Evolutionary conservation across 192 early-diverging fungal species (phyloP).

Genomic region (Entomortierella chlamydospora): DNA sequence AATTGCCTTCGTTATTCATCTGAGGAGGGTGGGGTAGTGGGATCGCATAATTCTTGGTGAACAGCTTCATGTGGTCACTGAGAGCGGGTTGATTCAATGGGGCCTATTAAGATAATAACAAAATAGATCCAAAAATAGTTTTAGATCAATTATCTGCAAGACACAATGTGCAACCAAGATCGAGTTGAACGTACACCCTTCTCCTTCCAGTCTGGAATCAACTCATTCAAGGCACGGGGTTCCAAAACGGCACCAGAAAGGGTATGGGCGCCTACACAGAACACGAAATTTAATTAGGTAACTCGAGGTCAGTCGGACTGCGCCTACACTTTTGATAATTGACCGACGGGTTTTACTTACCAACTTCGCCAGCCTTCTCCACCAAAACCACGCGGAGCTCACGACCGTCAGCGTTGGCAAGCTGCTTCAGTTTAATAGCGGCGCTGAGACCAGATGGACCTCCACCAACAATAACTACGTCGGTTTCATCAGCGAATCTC

Average conservation of each 20-base stretch:
- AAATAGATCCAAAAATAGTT: background rate
- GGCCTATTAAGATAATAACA: conserved; percentile 58
- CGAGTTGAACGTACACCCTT: conserved; percentile 73
- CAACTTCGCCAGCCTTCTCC: conserved; percentile 95
- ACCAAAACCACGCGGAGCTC: conserved; percentile 92
- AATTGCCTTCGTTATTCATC: conserved; percentile 97
- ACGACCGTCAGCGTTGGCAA: conserved; percentile 81
- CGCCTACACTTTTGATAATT: too few species aligned
- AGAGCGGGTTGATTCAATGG: conserved; percentile 89
- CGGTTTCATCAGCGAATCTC: conserved; percentile 87
- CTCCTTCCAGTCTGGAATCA: conserved; percentile 98
- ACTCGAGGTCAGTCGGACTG: too few species aligned
- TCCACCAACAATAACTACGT: conserved; percentile 95
- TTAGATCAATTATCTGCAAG: background rate
- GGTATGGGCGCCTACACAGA: conserved; percentile 83
- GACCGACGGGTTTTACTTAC: conserved; percentile 60
- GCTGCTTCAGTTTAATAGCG: conserved; percentile 95
- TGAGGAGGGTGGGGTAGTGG: conserved; percentile 93
- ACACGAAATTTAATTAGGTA: background rate
- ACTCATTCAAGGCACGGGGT: conserved; percentile 89
- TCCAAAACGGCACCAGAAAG: conserved; percentile 96
- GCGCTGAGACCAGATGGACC: conserved; percentile 95
- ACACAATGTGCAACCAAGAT: background rate
- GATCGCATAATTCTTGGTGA: conserved; percentile 82
- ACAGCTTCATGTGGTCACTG: conserved; percentile 85